Conservation (phyloP, 192 early-diverging fungal genomes). For the Kickxella alabastrina region DNA sequence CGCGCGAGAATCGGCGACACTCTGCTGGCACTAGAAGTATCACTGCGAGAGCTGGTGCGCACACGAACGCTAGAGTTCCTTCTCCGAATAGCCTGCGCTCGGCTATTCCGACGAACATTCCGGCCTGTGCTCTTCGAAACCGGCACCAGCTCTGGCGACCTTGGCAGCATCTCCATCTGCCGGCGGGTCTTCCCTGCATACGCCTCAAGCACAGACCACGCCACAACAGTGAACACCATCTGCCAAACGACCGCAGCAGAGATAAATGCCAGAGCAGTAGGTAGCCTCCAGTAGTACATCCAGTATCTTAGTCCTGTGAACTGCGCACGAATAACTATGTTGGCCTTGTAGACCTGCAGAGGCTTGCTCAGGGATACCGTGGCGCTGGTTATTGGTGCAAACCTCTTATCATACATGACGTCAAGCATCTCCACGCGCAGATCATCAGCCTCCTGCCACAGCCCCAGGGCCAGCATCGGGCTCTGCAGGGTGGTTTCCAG, state of each 20-base stretch:
- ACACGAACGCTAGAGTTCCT: no score
- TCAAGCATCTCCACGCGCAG: constrained; percentile 54
- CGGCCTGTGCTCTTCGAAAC: no score
- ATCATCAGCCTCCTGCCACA: constrained; percentile 40
- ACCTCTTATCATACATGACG: constrained; percentile 48
- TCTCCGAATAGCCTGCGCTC: no score
- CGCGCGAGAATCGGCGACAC: no score
- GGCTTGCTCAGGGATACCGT: constrained; percentile 51
- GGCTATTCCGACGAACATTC: no score
- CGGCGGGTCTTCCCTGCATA: no score
- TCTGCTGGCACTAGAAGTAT: no score
- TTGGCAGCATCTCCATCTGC: no score
- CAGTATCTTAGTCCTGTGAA: constrained; percentile 69
- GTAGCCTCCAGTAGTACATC: constrained; percentile 70
- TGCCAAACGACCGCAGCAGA: constrained; percentile 55
- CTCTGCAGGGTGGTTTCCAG: constrained; percentile 15
- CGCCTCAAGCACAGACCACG: constrained; percentile 46
- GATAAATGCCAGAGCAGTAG: constrained; percentile 59
- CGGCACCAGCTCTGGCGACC: no score
- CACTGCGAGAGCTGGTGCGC: no score
- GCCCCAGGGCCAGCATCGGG: constrained; percentile 53
- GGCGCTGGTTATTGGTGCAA: constrained; percentile 51
- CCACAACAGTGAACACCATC: constrained; percentile 26
- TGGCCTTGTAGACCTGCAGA: constrained; percentile 55
- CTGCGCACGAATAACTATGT: constrained; percentile 53